Evolutionary conservation across 805 yeast species (phyloP).

Genomic region (Torulaspora microellipsoides): DNA sequence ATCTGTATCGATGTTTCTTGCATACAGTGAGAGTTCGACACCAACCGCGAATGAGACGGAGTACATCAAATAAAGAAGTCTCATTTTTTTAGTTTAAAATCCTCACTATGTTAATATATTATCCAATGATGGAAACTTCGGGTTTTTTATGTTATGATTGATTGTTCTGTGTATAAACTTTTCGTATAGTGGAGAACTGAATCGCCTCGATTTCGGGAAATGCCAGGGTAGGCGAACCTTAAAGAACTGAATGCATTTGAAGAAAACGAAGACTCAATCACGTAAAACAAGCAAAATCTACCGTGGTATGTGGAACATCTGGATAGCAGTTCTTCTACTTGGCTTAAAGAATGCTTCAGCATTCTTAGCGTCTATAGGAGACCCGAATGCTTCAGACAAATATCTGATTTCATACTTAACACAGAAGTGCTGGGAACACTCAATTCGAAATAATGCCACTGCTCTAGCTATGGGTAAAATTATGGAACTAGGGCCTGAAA

Average conservation of each 20-base stretch:
- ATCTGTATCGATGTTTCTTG: slow-evolving; percentile 4
- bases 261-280: too few relatives aligned
- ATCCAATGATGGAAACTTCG: neutral
- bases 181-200: too few relatives aligned
- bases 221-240: too few relatives aligned
- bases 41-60: slow-evolving; percentile 4
- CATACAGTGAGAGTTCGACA: slow-evolving; percentile 2
- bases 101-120: neutral
- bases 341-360: slow-evolving; percentile 1
- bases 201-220: too few relatives aligned
- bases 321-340: neutral
- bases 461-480: slow-evolving; percentile 16
- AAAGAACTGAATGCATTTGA: too few relatives aligned
- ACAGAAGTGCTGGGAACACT: slow-evolving; percentile 15
- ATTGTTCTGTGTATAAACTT: too few relatives aligned
- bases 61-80: neutral
- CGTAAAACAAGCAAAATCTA: too few relatives aligned
- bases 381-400: slow-evolving; percentile 17
- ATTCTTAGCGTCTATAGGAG: slow-evolving; percentile 21
- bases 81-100: neutral
- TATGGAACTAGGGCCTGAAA: slow-evolving; percentile 15
- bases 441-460: slow-evolving; percentile 10
- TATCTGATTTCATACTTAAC: slow-evolving; percentile 21
- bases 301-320: neutral
- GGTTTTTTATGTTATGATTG: too few relatives aligned